Conservation (phyloP, 73 alveolate genomes). For the Paramecium octaurelia region DNA sequence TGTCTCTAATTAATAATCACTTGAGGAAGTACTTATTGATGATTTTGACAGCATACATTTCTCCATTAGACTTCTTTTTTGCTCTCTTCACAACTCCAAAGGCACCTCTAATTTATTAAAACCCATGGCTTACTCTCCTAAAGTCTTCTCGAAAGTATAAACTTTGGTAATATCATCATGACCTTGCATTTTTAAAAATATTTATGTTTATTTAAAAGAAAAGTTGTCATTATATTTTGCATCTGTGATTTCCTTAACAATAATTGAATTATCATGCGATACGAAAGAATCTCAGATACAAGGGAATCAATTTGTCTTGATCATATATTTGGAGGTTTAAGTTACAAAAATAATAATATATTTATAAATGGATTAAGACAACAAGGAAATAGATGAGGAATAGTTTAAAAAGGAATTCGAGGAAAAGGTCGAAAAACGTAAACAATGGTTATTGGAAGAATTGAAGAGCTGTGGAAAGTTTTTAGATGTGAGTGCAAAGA, state of each 20-base stretch:
- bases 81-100: constrained; percentile 82
- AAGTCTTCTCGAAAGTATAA: constrained; percentile 47
- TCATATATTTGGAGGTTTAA: not conserved
- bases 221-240: not conserved
- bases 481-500: constrained; percentile 49
- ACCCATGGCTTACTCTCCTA: constrained; percentile 43
- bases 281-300: not conserved
- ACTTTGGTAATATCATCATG: constrained; percentile 38
- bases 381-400: constrained; percentile 11
- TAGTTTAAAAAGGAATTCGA: constrained; percentile 14
- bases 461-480: constrained; percentile 9
- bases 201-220: not conserved
- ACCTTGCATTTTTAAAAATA: not conserved
- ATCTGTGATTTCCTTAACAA: not conserved
- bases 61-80: constrained; percentile 77
- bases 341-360: not conserved
- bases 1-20: constrained; percentile 29
- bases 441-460: constrained; percentile 26
- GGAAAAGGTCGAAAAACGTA: constrained; percentile 2
- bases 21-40: constrained; percentile 69
- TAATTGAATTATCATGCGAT: not conserved
- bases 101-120: constrained; percentile 65
- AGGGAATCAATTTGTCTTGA: not conserved
- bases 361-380: not conserved
- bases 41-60: constrained; percentile 80